These are phyloP conservation scores for Chaetomium strumarium DNA, from an alignment of 2,329 filamentous ascomycete genomes.

Conservation along the genomic window DNA sequence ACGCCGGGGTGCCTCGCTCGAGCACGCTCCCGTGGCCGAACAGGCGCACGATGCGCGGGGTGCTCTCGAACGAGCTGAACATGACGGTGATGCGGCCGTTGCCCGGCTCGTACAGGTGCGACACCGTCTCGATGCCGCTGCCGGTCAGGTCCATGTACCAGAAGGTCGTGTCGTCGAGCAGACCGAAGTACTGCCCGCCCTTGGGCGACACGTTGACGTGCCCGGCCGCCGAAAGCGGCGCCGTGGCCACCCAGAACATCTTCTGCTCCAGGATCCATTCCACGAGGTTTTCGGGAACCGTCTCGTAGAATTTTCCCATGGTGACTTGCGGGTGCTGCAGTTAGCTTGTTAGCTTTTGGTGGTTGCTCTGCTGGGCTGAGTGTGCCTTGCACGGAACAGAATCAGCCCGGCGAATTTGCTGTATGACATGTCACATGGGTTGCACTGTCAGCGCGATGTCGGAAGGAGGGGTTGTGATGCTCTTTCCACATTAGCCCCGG, in stretches of 20 bases:
- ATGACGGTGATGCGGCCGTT: conserved; percentile 70
- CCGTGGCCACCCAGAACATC: conserved; percentile 70
- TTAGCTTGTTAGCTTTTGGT: not conserved
- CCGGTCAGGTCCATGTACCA: conserved; percentile 69
- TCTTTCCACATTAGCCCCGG: too few species aligned
- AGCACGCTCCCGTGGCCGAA: conserved; percentile 34
- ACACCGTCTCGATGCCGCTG: conserved; percentile 69
- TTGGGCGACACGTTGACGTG: conserved; percentile 77
- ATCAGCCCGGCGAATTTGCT: too few species aligned
- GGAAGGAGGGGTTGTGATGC: too few species aligned
- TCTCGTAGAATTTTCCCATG: conserved; percentile 27
- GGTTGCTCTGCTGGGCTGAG: not conserved
- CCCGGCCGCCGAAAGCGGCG: conserved; percentile 54
- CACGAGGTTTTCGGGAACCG: conserved; percentile 38
- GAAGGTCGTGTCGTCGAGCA: conserved; percentile 30
- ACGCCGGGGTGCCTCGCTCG: conserved; percentile 29
- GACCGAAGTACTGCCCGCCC: conserved; percentile 45
- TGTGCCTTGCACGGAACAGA: too few species aligned
- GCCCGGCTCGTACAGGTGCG: conserved; percentile 60
- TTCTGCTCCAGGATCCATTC: conserved; percentile 62
- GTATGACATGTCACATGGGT: too few species aligned
- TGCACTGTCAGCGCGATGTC: too few species aligned
- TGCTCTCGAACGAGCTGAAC: conserved; percentile 49
- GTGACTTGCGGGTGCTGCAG: not conserved
- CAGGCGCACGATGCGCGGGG: conserved; percentile 35